phyloP scores from a whole-genome alignment of 129 eudicot genomes.

The Tagetes erecta region DNA sequence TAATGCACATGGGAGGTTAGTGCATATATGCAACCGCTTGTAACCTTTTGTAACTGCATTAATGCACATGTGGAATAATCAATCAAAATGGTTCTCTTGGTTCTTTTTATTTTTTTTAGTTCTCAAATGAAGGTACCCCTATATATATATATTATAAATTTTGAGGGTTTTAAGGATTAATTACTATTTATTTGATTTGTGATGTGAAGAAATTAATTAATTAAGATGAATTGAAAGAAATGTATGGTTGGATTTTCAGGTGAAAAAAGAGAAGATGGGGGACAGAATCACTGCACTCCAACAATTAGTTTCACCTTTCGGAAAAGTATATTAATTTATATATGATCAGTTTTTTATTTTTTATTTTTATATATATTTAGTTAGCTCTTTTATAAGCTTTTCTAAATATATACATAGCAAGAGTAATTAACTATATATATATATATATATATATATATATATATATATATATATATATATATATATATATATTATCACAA shows the following conservation, averaged over 20 bases:
- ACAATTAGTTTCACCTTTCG: constrained; percentile 99
- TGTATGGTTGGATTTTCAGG: constrained; percentile 53
- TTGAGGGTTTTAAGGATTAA: constrained; percentile 4
- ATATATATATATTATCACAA: no score
- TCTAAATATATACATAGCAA: neutral
- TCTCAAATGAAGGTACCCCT: no score
- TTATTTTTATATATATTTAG: constrained; percentile 8
- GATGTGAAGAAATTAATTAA: neutral
- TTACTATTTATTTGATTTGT: constrained; percentile 10
- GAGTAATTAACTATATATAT: no score
- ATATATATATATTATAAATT: neutral
- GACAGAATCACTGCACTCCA: constrained; percentile 99
- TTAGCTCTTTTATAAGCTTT: constrained; percentile 9
- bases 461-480: no score
- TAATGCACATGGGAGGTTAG: no score
- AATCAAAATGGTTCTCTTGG: no score
- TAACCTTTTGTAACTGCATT: no score
- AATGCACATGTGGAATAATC: no score
- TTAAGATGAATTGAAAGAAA: constrained; percentile 32
- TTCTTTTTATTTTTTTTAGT: no score
- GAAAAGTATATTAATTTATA: constrained; percentile 53
- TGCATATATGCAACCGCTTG: no score
- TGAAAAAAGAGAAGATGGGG: constrained; percentile 99
- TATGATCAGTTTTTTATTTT: constrained; percentile 28
- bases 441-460: no score